Base-by-base conservation (phyloP, 2,329 filamentous ascomycete genomes). In the Mollisia scopiformis region DNA sequence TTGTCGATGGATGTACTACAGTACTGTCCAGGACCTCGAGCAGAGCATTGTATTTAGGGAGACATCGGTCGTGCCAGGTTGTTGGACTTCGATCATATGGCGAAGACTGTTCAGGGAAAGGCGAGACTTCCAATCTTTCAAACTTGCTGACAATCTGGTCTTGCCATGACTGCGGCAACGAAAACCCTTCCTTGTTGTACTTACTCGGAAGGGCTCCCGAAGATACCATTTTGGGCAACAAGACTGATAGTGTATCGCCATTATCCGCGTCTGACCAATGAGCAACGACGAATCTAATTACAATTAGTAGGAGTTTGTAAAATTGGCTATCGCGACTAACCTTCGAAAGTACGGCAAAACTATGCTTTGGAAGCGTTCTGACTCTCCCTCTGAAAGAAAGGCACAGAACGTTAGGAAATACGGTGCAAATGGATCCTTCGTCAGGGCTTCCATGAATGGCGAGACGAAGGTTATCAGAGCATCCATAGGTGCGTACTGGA, bases 361-460 rank as follows among this genome's bases (percentile, higher is more conserved):
- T n/a, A 97, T 79, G 65, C 86, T 88, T 57, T 87, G 84, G 72
- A 98, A 99, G 39, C 91, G 84, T 56, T 88, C 84, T 1, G 83
- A 73, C 49, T 93, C 88, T 35, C 96, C 80, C 57, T 92, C 84
- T 0, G 91, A 88, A 67, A 95, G 88, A 55, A 91, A 88, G 14
- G 89, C 88, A 75, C 92, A 97, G 75, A 98, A 97, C 0, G 88
- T 84, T 46, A 98, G 83, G 73, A 97, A 98, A 79, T 88, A 89
- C 55, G 77, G 77, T 70, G 88, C 85, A 69, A 93, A 82, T 1
- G 83, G 82, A 47, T 89, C 86, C 55, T 84, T 83, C 3, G 85
- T 87, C 51, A 96, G 77, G 3, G 79, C 78, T 33, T 88, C 85
- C 72, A 86, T 84, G 49, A 96, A 81, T 3, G 85, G 76, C 16